These are phyloP conservation scores for Sporormia fimetaria DNA, from an alignment of 495 filamentous ascomycete genomes.

Conservation along the genomic window DNA sequence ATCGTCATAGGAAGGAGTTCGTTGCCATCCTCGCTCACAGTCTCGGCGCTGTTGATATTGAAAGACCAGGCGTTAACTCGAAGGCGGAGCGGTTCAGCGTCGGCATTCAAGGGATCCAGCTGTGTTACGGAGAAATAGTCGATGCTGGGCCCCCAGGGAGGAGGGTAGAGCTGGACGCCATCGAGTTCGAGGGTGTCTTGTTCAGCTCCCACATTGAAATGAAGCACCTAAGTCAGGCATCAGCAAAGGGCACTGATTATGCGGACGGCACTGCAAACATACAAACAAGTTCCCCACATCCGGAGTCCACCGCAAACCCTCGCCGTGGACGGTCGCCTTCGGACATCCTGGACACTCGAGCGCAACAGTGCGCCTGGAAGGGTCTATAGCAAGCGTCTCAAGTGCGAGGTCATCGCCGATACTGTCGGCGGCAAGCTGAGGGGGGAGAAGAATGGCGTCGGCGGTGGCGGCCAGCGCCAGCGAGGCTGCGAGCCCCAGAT, in stretches of 20 bases:
- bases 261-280: conserved; percentile 1
- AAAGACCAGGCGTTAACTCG: conserved; percentile 23
- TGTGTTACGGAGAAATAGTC: conserved; percentile 22
- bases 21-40: conserved; percentile 21
- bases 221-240: conserved; percentile 15
- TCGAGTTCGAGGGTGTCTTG: conserved; percentile 21
- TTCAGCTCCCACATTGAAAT: conserved; percentile 21
- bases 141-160: conserved; percentile 13
- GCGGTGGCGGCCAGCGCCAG: conserved; percentile 24
- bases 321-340: conserved; percentile 11
- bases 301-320: conserved; percentile 7
- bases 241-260: background rate
- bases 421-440: conserved; percentile 11
- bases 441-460: conserved; percentile 19
- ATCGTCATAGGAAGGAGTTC: conserved; percentile 27
- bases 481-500: conserved; percentile 18
- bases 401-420: conserved; percentile 22
- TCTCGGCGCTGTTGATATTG: conserved; percentile 22
- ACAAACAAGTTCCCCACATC: conserved; percentile 18
- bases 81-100: conserved; percentile 15
- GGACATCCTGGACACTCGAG: conserved; percentile 20
- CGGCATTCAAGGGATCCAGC: conserved; percentile 5
- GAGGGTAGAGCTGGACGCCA: conserved; percentile 24
- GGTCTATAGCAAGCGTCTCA: conserved; percentile 22
- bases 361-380: conserved; percentile 21